Evolutionary conservation across 768 basidiomycete species (phyloP), one percentile per base, ranked within the genome.

Genomic region (Dioszegia crocea): DNA sequence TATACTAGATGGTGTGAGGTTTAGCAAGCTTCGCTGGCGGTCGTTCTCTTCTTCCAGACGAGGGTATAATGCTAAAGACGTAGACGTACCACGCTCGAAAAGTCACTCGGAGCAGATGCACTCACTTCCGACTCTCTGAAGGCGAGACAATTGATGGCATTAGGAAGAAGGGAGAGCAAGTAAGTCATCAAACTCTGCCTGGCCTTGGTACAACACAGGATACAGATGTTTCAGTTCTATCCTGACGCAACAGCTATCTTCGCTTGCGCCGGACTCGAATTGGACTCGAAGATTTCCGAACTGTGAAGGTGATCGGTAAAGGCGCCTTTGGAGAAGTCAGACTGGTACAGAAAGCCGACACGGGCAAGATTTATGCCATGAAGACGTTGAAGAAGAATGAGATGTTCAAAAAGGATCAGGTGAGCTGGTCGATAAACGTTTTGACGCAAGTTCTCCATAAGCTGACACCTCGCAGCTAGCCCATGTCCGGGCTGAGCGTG

Each of bases 341-440:
- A 43, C 82, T 99, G 30, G 93, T 96, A 29, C 94, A 99, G 75
- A 99, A 99, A 78, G 84, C 82, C 16, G 96, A 99, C 73, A 97
- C 93, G 1, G 91, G 92, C 33, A 96, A 91, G 80, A 96, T 98
- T 56, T 99, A 97, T 76, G 96, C 96, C 17, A 96, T 99, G 94
- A 98, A 98, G 79, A 89, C 91, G 23, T 79, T 98, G 74, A 86
- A 88, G 79, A 99, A 99, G 80, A 88, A 88, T 48, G 96, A 97
- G 76, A 99, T 98, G 96, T 84, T 99, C 77, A 94, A 97, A 79
- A 96, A 96, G 77, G 96, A 99, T 73, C 94, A 99, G 82, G 93
- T 88, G 59, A 46, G 84, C 63, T 33, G 33, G 51, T 49, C 10
- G 11, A 31, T 52, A 12, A 16, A 36, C 24, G 23, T 10, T 21